Percentiles rank a stretch among this genome's conserved stretches.
These are phyloP conservation scores for Chalciporus sphaerocephalus DNA, from an alignment of 768 basidiomycete genomes.

Conservation along the genomic window DNA sequence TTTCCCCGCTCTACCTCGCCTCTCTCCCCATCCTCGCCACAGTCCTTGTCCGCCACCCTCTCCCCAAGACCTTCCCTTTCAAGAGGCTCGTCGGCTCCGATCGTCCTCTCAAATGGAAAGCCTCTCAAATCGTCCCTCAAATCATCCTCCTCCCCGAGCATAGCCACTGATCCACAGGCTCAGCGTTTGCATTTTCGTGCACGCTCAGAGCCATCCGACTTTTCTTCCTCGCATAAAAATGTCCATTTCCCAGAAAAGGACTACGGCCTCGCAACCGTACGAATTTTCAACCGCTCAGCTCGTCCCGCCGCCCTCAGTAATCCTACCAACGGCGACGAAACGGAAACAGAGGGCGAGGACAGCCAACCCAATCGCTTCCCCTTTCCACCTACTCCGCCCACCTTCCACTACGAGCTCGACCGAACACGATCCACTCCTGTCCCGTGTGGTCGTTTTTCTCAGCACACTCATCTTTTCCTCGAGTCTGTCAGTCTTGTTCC, in stretches of 20 bases:
- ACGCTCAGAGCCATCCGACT: slow-evolving; percentile 62
- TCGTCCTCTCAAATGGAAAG: slow-evolving; percentile 70
- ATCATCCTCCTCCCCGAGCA: slow-evolving; percentile 27
- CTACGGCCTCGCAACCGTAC: slow-evolving; percentile 56
- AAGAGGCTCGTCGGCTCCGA: slow-evolving; percentile 37
- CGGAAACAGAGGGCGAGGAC: slow-evolving; percentile 40
- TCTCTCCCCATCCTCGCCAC: slow-evolving; percentile 1
- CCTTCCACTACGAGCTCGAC: slow-evolving; percentile 20
- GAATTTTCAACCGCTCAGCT: slow-evolving; percentile 61
- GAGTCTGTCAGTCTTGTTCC: slow-evolving; percentile 34
- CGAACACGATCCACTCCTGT: slow-evolving; percentile 14
- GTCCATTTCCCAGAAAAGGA: slow-evolving; percentile 82
- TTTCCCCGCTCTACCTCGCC: slow-evolving; percentile 37
- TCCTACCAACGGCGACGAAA: slow-evolving; percentile 34
- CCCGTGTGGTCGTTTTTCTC: neutral
- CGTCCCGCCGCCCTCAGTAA: slow-evolving; percentile 56
- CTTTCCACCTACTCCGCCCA: slow-evolving; percentile 24
- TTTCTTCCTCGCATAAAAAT: slow-evolving; percentile 56
- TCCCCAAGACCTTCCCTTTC: slow-evolving; percentile 14
- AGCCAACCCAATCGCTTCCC: slow-evolving; percentile 7
- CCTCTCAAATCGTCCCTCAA: slow-evolving; percentile 87
- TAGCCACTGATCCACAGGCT: slow-evolving; percentile 3
- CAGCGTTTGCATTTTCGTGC: slow-evolving; percentile 28
- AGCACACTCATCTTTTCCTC: slow-evolving; percentile 32
- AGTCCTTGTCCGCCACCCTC: neutral